Evolutionary conservation across 1,284 basidiomycete species (phyloP), one percentile per base, ranked within the genome.

Genomic region (Tilletia indica): DNA sequence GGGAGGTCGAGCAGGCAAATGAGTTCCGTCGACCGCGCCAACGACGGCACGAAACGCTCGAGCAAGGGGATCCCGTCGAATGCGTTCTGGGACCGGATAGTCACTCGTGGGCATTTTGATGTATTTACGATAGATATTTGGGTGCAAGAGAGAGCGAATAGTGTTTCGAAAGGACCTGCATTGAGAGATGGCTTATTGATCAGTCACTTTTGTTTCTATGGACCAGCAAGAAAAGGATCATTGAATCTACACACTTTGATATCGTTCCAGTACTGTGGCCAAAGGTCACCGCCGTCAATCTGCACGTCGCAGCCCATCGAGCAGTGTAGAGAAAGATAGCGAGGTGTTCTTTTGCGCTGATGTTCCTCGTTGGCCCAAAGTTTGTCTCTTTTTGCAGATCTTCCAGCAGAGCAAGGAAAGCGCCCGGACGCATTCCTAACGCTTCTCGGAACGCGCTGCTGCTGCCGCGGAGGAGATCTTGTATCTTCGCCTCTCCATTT

Each of bases 21-120:
- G 85, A 19, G 80, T 86, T 0, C 86, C 85, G 80, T 87, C 86
- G 34, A 87, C 79, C 34, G 86, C 86, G 36, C 85, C 85, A 61
- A 87, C 58, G 8, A 79, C 82, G 74, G 82, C 73, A 31, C 77
- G 70, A 72, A 87, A 86, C 68, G 80, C 86, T 14, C 85, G 86
- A 69, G 70, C 85, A 56, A 85, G 84, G 0, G 81, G 76, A 69
- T 86, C 84, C 11, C 12, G 11, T 25, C 21, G 11, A 34, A 58
- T 58, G 14, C 56, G 14, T 2, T 11, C 9, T 2, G 56, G 56
- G 4, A 58, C 56, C 34, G n/a, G n/a, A 31, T 4, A 11, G 34
- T 31, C 21, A 2, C 4, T 4, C 14, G 56, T 31, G 6, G 42
- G 42, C 42, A 45, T 45, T 5, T 12, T 5, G 21, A 58, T 34